Base-by-base conservation (phyloP, 1,139 yeast species). In the Kodamaea fungicola region DNA sequence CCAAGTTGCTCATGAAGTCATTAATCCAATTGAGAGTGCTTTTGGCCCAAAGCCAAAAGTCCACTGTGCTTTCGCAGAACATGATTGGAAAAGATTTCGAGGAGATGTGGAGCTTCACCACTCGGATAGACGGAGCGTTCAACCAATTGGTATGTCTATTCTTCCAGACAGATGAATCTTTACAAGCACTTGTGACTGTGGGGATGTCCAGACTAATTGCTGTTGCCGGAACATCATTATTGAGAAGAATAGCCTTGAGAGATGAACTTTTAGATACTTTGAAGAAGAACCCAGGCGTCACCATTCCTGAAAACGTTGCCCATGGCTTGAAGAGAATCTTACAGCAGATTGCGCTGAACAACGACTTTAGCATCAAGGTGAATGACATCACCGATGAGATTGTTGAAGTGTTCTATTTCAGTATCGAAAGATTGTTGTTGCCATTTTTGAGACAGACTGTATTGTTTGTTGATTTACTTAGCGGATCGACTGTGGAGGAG, bases 161-260 rank as follows among this genome's bases (percentile, higher is more conserved):
- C 37, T 67, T 74, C 44, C 75, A 71, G 46, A 67, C 75, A 2
- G 67, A 64, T 36, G 76, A 72, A 42, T 68, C 78, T 0, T 58
- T 68, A 22, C 42, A 44, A 4, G 59, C 72, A 0, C 46, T 67
- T 30, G 54, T 63, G 4, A 52, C 63, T 23, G 41, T 59, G 12
- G 70, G 67, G 1, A 51, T 59, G 44, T 45, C 58, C 3, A 66
- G 64, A 37, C 37, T 57, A 24, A 45, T 68, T 22, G 51, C 62
- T 1, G 39, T 55, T 7, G 44, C 52, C 9, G 37, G 55, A 6
- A 51, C 43, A 39, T 57, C 65, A 2, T 34, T 64, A 12, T 29
- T 48, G 22, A 27, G 24, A 12, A 42, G 52, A 22, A 22, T 32
- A 2, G 22, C 19, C n/a, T 8, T 8, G 2, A 28, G 22, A 13